Evolutionary conservation across 176 grass and related monocot genomes (phyloP), one percentile per base, ranked within the genome.

Genomic region (Phoenix dactylifera): DNA sequence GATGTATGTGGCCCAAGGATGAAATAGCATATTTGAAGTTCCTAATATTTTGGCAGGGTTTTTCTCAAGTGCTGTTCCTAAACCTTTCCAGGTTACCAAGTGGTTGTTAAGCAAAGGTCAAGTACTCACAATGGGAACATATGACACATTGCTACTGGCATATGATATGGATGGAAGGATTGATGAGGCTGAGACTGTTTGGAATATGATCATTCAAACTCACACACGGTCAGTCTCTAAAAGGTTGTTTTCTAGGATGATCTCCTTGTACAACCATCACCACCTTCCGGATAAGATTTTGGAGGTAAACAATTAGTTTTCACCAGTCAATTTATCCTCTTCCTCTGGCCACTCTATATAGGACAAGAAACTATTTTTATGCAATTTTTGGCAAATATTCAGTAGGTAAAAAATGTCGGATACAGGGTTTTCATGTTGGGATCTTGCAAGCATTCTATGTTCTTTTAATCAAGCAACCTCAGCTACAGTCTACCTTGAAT

Each of bases 21-120:
- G 54, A 19, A 24, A 56, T 56, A 22, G 7, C 20, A 56, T 14
- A 56, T 56, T 56, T 56, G 54, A 22, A 56, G 19, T 9, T 22
- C 14, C 14, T 18, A 56, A 22, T 22, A 1, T 56, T 56, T 22
- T 56, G 54, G 54, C 14, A 22, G 7, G 22, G 23, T 22, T 56
- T 56, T 56, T 44, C 35, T 44, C 35, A 44, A 10, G 35, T 12
- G 12, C 10, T 2, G 35, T n/a, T 49, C 10, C 22, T 69, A 48
- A 0, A 73, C 35, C 70, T 72, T 17, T 61, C 19, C 51, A 98
- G 87, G 84, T 98, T 74, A 77, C 62, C 26, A 98, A 92, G 73
- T 98, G 93, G 93, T 59, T 98, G 65, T 75, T 92, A 60, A 98
- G 81, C 82, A 98, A 92, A 75, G 93, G 84, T 7, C 84, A 98